phyloP scores from a whole-genome alignment of 2,329 filamentous ascomycete species.

The Colletotrichum noveboracense region DNA sequence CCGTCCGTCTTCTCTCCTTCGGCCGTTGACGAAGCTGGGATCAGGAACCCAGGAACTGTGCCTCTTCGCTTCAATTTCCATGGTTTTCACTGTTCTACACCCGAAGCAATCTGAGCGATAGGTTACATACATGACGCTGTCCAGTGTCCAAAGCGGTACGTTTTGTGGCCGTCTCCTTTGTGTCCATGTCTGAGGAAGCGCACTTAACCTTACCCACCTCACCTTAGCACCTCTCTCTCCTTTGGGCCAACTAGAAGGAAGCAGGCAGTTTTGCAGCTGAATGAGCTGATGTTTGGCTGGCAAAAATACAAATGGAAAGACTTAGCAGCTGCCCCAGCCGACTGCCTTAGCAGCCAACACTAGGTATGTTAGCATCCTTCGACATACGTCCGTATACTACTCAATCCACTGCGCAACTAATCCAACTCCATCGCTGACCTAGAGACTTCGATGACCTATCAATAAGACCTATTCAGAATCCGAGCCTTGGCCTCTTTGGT shows the following conservation, averaged over 20 bases:
- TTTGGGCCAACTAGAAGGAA: background rate
- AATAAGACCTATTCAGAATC: background rate
- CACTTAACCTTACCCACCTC: background rate
- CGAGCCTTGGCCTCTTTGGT: background rate
- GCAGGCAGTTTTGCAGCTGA: background rate
- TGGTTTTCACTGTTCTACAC: background rate
- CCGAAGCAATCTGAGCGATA: background rate
- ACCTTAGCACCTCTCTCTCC: background rate
- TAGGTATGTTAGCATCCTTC: background rate
- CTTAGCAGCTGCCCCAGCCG: background rate
- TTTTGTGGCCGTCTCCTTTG: background rate
- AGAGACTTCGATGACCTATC: background rate
- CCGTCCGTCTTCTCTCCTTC: background rate
- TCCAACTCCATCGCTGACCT: background rate
- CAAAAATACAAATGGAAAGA: background rate
- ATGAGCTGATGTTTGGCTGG: background rate
- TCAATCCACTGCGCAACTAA: background rate
- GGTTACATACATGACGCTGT: background rate
- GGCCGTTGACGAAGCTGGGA: background rate
- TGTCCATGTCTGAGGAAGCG: background rate
- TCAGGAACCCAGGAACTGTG: background rate
- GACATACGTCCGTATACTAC: slow-evolving; percentile 17
- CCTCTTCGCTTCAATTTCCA: background rate
- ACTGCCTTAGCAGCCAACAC: background rate
- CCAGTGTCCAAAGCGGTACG: background rate